Evolutionary conservation across 2,329 filamentous ascomycete genomes (phyloP).

Genomic region (Triangularia verruculosa): DNA sequence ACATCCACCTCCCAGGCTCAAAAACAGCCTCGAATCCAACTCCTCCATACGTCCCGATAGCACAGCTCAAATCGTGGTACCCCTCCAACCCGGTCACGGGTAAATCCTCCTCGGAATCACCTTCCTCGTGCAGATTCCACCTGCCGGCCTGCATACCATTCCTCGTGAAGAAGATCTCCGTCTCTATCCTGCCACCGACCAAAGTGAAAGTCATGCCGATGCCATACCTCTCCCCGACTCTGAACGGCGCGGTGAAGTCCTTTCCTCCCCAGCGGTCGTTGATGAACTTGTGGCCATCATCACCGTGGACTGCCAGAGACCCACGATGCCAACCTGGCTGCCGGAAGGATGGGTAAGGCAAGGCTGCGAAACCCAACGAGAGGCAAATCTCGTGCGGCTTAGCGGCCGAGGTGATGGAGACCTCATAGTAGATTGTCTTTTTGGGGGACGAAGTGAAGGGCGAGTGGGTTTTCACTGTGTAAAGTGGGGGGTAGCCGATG

Average conservation of each 20-base stretch:
- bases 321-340: slow-evolving; percentile 80
- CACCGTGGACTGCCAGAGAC: slow-evolving; percentile 72
- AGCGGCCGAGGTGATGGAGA: slow-evolving; percentile 46
- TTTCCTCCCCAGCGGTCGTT: slow-evolving; percentile 73
- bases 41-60: slow-evolving; percentile 68
- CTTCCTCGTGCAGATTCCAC: slow-evolving; percentile 75
- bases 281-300: slow-evolving; percentile 73
- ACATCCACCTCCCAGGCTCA: slow-evolving; percentile 57
- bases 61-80: slow-evolving; percentile 66
- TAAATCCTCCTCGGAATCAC: slow-evolving; percentile 59
- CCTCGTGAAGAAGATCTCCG: slow-evolving; percentile 67
- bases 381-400: slow-evolving; percentile 50
- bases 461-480: slow-evolving; percentile 44
- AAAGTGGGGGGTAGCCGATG: slow-evolving; percentile 66
- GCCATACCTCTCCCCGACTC: slow-evolving; percentile 64
- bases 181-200: slow-evolving; percentile 36
- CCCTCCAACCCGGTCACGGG: slow-evolving; percentile 68
- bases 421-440: slow-evolving; percentile 69
- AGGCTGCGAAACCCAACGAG: slow-evolving; percentile 67
- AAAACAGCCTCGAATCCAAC: slow-evolving; percentile 67
- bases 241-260: slow-evolving; percentile 63
- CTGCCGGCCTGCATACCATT: slow-evolving; percentile 57
- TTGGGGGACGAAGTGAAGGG: slow-evolving; percentile 52
- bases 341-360: slow-evolving; percentile 74
- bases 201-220: slow-evolving; percentile 64